Conservation (phyloP, 139 green algal genomes). For the Micromonas pusilla region DNA sequence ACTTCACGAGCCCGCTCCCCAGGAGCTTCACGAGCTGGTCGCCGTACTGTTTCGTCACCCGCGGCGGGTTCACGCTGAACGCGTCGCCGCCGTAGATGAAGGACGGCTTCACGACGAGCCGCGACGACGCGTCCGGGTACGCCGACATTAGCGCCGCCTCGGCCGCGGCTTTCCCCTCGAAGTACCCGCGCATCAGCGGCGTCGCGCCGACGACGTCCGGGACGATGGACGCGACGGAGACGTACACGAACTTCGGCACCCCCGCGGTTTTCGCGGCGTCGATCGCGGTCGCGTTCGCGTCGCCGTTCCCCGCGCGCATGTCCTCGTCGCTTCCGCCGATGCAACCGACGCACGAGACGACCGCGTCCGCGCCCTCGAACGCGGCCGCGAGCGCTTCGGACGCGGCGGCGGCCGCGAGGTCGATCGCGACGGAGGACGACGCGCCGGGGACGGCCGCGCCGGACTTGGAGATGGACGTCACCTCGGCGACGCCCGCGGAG, state of each 20-base stretch:
- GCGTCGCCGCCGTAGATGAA: constrained; percentile 29
- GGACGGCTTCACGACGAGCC: constrained; percentile 11
- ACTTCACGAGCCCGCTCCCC: not conserved
- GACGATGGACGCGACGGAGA: constrained; percentile 24
- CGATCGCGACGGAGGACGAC: not conserved
- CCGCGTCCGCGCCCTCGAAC: constrained; percentile 1
- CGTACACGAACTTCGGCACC: constrained; percentile 25
- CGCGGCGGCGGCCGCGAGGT: not conserved
- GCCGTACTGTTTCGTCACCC: constrained; percentile 20
- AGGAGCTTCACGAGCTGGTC: constrained; percentile 4
- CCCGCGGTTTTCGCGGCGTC: constrained; percentile 7
- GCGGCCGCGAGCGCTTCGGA: not conserved
- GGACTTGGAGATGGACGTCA: not conserved
- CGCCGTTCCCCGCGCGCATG: constrained; percentile 18
- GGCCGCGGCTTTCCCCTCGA: constrained; percentile 10
- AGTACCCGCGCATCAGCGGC: constrained; percentile 16
- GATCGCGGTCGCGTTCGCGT: not conserved
- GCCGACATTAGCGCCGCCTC: not conserved
- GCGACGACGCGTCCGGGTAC: not conserved
- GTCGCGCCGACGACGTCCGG: not conserved
- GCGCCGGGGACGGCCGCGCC: not conserved
- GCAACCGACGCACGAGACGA: constrained; percentile 23
- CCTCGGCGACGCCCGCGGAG: not conserved
- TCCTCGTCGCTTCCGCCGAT: not conserved
- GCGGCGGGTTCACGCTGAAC: constrained; percentile 19